Evolutionary conservation across 352 stramenopile species (phyloP), one percentile per base, ranked within the genome.

Genomic region (Phytophthora brassicae): DNA sequence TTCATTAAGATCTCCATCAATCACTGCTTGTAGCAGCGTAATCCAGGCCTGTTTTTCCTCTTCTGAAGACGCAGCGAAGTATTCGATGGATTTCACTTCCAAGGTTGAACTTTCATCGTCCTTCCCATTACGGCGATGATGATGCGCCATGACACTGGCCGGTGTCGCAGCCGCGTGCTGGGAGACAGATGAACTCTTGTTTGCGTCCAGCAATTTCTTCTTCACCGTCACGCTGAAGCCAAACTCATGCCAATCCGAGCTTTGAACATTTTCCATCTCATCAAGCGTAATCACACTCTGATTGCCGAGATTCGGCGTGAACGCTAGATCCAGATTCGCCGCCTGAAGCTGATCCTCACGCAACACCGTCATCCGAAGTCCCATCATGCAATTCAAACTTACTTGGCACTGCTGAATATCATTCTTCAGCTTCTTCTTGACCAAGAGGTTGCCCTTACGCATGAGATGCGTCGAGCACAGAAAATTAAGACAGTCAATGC

Each of bases 331-430:
- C 8, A 84, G 24, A 17, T 51, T 69, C n/a, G 51, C 44, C 11
- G 50, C 46, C 22, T 45, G 54, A 11, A 51, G 35, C 39, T 75
- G 56, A 41, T 82, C 68, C 28, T 79, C 68, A 26, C 81, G 80
- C 14, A 89, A 44, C 39, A 71, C 77, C 36, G 84, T 90, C 56
- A 94, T 81, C 11, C 78, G 81, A 8, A 95, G 66, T 11, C 86
- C 86, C 82, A 95, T 89, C 86, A 95, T 95, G 58, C 86, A 95
- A 58, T 95, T 95, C 33, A 92, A 64, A 57, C 78, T 88, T 36
- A 92, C 68, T 26, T 88, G 62, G 22, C 79, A 92, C 24, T 56
- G 52, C 63, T 92, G 83, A 9, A 92, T 24, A 29, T 92, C 81
- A 46, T 95, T 92, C 49, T 86, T 86, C 22, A 92, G 70, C 69